Evolutionary conservation across 2,329 filamentous ascomycete species (phyloP).

Genomic region (Aspergillus fumigatus): DNA sequence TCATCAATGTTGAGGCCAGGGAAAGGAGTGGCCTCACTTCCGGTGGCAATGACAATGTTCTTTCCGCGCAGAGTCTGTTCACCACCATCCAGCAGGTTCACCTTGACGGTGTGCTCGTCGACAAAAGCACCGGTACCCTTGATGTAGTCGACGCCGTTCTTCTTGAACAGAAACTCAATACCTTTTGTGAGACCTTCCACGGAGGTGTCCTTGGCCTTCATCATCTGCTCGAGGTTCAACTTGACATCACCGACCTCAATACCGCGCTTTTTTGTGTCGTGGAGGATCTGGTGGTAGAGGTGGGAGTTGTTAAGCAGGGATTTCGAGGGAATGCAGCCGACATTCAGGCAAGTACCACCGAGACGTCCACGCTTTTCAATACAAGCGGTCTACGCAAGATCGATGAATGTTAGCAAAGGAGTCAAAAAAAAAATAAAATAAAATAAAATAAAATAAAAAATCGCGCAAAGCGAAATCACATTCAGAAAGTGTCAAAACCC

Average conservation of each 20-base stretch:
- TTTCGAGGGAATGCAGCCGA: conserved; percentile 98
- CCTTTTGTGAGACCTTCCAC: conserved; percentile 89
- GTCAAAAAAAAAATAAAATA: too few relatives aligned
- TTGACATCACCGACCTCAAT: conserved; percentile 98
- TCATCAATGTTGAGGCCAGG: conserved; percentile 94
- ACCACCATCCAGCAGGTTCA: conserved; percentile 84
- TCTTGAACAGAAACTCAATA: conserved; percentile 97
- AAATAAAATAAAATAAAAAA: too few relatives aligned
- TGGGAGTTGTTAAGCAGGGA: conserved; percentile 99
- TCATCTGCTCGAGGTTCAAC: conserved; percentile 90
- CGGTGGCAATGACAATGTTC: conserved; percentile 98
- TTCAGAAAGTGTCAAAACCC: conserved; percentile 20
- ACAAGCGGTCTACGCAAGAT: conserved; percentile 68
- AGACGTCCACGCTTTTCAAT: conserved; percentile 96
- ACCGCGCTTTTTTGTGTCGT: conserved; percentile 94
- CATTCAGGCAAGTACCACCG: conserved; percentile 96
- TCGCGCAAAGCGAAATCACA: background rate
- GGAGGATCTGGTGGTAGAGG: conserved; percentile 92
- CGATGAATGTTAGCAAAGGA: conserved; percentile 10
- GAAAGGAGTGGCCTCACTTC: conserved; percentile 92
- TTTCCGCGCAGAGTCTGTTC: conserved; percentile 83
- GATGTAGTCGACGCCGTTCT: conserved; percentile 97
- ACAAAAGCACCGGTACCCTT: conserved; percentile 86
- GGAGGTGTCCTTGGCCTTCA: conserved; percentile 97
- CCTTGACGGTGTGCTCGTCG: conserved; percentile 86